Evolutionary conservation across 2,329 filamentous ascomycete species (phyloP).

Genomic region (Monilinia polystroma): DNA sequence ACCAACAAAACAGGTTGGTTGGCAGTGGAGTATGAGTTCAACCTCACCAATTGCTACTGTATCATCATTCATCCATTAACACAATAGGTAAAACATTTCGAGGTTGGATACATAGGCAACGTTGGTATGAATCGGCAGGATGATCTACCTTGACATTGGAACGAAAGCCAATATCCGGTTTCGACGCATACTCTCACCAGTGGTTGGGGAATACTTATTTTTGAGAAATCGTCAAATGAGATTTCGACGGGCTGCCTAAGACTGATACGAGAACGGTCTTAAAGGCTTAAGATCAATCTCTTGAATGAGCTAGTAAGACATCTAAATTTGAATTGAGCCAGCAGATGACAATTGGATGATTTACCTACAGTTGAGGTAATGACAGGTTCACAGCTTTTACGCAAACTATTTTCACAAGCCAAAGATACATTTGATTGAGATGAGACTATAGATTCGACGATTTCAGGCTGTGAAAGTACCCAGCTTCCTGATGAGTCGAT

Average conservation of each 20-base stretch:
- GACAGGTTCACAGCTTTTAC: not conserved
- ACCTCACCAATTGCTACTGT: not conserved
- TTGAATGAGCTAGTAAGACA: not conserved
- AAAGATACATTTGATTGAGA: too few species aligned
- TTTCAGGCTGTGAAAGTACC: too few species aligned
- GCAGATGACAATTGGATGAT: not conserved
- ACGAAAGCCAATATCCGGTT: too few species aligned
- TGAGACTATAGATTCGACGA: too few species aligned
- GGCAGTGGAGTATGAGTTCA: not conserved
- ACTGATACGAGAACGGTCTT: too few species aligned
- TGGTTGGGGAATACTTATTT: too few species aligned
- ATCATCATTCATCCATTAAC: not conserved
- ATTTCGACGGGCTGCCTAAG: too few species aligned
- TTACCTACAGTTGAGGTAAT: not conserved
- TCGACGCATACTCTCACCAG: too few species aligned
- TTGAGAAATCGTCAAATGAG: too few species aligned
- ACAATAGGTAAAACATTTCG: not conserved
- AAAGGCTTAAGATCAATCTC: too few species aligned
- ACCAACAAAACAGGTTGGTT: not conserved
- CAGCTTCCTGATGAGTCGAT: not conserved
- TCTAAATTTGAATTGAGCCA: not conserved
- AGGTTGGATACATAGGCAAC: not conserved
- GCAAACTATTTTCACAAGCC: not conserved
- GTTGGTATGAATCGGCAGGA: not conserved
- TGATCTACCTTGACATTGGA: not conserved